Conservation (phyloP, 2,329 filamentous ascomycete species). For the Ceratocystis colombiana region DNA sequence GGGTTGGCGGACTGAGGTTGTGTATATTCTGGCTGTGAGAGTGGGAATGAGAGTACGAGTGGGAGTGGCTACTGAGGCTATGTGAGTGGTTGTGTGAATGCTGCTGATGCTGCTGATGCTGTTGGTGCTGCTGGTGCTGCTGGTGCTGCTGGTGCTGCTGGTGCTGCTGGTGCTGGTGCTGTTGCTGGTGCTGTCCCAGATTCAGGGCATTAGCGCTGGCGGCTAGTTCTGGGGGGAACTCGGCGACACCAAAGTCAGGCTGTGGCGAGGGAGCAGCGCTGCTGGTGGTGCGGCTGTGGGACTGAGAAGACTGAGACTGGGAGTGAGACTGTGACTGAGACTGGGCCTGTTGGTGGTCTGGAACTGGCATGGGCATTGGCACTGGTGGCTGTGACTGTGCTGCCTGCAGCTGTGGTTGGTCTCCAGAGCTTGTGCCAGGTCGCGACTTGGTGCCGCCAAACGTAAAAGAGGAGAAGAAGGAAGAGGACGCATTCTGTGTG, state of each 20-base stretch:
- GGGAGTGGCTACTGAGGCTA: neutral
- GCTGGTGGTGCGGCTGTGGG: constrained; percentile 25
- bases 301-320: constrained; percentile 19
- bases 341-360: neutral
- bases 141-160: neutral
- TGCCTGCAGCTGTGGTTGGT: constrained; percentile 22
- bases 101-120: neutral
- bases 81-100: neutral
- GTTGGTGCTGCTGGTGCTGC: neutral
- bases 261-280: constrained; percentile 22
- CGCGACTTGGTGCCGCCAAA: constrained; percentile 31
- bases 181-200: constrained; percentile 5
- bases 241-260: constrained; percentile 22
- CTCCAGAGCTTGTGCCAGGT: constrained; percentile 34
- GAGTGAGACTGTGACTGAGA: constrained; percentile 17
- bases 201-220: constrained; percentile 23
- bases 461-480: constrained; percentile 32
- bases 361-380: neutral
- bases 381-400: neutral
- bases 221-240: constrained; percentile 24
- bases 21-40: neutral
- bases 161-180: neutral
- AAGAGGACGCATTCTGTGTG: constrained; percentile 32
- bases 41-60: neutral
- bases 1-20: constrained; percentile 9